phyloP scores from a whole-genome alignment of 176 grass and related monocot species.

The Juncus effusus region DNA sequence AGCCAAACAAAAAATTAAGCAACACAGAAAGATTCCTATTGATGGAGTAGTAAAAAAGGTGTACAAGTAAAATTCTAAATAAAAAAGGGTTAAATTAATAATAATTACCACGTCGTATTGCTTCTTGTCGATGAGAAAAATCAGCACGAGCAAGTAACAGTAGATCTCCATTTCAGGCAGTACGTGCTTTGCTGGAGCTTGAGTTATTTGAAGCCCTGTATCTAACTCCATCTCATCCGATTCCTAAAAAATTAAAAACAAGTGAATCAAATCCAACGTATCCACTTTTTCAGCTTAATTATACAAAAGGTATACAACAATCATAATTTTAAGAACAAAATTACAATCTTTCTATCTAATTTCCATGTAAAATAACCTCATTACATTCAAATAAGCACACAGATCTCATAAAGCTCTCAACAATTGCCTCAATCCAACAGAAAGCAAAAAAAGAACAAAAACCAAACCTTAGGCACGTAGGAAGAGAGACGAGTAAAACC shows the following conservation, averaged over 20 bases:
- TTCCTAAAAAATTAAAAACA: constrained; percentile 39
- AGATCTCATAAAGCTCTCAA: constrained; percentile 10
- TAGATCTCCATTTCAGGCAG: constrained; percentile 79
- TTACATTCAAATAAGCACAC: neutral
- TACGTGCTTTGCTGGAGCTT: constrained; percentile 51
- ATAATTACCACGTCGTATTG: constrained; percentile 55
- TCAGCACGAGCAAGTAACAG: constrained; percentile 75
- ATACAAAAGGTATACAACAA: too few relatives aligned
- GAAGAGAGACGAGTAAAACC: constrained; percentile 44
- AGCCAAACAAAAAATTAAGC: too few relatives aligned
- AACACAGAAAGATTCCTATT: too few relatives aligned
- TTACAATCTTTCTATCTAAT: neutral
- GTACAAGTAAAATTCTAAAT: neutral
- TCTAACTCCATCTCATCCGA: constrained; percentile 77
- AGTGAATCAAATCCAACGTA: too few relatives aligned
- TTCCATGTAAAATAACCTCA: neutral
- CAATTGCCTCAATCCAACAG: neutral
- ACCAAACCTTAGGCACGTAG: constrained; percentile 51
- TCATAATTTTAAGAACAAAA: neutral
- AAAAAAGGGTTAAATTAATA: neutral
- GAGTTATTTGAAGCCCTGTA: constrained; percentile 25
- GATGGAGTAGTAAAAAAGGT: too few relatives aligned
- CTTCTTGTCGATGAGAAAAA: constrained; percentile 73
- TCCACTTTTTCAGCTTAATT: too few relatives aligned
- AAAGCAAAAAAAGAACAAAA: neutral